Percentiles rank a stretch among this genome's conserved stretches.
phyloP scores from a whole-genome alignment of 1,284 basidiomycete species.

The Takashimella tepidaria region DNA sequence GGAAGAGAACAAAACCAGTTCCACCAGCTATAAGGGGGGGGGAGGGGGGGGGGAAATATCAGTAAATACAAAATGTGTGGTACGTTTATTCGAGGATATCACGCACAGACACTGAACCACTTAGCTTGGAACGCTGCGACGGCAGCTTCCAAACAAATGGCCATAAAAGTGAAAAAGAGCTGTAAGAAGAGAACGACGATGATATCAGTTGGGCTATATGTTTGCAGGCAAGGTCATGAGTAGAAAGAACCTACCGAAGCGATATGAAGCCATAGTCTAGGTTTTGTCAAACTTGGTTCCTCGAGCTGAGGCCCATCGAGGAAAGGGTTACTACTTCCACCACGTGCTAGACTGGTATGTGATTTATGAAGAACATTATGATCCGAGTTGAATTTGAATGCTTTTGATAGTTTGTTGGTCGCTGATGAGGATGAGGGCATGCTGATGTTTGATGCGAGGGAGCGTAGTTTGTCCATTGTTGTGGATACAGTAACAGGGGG shows the following conservation, averaged over 20 bases:
- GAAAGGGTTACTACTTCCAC: conserved; percentile 23
- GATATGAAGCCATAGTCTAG: conserved; percentile 13
- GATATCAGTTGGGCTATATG: too few species aligned
- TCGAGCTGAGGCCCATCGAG: conserved; percentile 28
- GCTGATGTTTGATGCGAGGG: conserved; percentile 15
- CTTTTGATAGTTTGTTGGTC: conserved; percentile 26
- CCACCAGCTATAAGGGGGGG: conserved; percentile 70
- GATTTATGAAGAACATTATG: conserved; percentile 15
- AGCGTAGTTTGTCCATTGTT: conserved; percentile 32
- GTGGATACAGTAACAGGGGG: neutral
- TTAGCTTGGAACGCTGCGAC: conserved; percentile 80
- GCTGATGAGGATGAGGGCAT: conserved; percentile 12
- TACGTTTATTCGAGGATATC: conserved; percentile 46
- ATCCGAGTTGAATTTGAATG: conserved; percentile 24
- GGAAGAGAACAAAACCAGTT: conserved; percentile 75
- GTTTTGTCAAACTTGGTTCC: conserved; percentile 11
- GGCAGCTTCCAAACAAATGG: conserved; percentile 79
- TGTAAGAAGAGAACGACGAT: conserved; percentile 50
- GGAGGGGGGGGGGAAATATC: too few species aligned
- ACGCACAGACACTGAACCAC: conserved; percentile 73
- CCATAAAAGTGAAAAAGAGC: conserved; percentile 81
- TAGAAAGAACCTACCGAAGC: conserved; percentile 24
- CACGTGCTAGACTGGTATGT: neutral
- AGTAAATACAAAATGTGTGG: neutral
- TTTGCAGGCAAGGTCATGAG: too few species aligned